Evolutionary conservation across 306 rosid species (phyloP), one percentile per base, ranked within the genome.

Genomic region (Quercus variabilis): DNA sequence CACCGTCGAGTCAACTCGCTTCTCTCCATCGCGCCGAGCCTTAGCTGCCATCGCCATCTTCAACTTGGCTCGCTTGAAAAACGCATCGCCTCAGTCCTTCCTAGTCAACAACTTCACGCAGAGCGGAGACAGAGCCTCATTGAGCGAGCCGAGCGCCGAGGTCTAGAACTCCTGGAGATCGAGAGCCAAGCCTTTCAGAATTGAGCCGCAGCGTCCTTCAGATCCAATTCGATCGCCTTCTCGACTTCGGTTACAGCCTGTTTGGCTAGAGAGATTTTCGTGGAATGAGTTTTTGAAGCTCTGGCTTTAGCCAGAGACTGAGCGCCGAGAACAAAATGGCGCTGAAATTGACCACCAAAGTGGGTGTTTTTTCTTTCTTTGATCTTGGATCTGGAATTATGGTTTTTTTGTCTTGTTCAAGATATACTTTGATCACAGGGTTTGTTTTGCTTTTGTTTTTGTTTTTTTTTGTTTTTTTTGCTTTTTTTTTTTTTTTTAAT

Each of bases 271-370:
- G 84, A 62, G 8, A 63, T 31, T 23, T 85, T 62, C 28, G 49
- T 13, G 68, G 92, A 74, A 28, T 77, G 81, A 83, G 80, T 59
- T 68, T 80, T 70, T n/a, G 93, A 74, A 73, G 88, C 79, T 86
- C 90, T 74, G 43, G 98, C 91, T 51, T 81, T 87, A 7, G 84
- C 85, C 25, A 94, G 86, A 78, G 86, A 91, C 86, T 92, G 97
- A n/a, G 97, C 98, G 73, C 93, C 97, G 73, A 71, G 38, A 5
- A 94, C 92, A 88, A 94, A 94, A 88, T 88, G 91, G 71, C 91
- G 87, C 73, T 94, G 23, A 23, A 23, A 23, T 23, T 23, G 1
- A 23, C 23, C 23, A 23, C 23, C 23, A 23, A 23, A 23, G 23
- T 23, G 23, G 23, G 23, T 23, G 23, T 23, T 23, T 23, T 23